A percentile compares a stretch with the other conserved stretches of the same genome.
Conservation (phyloP, 2,329 filamentous ascomycete genomes). For the Calonectria pseudoturangicola region DNA sequence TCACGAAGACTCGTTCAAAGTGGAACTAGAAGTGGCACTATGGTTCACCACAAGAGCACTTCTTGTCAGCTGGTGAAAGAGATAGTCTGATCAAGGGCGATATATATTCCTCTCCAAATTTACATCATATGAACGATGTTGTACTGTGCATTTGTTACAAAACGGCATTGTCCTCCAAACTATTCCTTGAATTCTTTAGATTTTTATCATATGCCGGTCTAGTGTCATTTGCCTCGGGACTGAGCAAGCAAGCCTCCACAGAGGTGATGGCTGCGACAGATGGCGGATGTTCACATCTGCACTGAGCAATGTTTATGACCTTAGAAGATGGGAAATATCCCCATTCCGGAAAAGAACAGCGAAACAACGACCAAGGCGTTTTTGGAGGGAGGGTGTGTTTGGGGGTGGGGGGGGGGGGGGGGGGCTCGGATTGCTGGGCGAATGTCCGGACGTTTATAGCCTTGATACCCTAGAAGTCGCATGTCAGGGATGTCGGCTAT, state of each 20-base stretch:
- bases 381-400: not conserved
- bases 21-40: not conserved
- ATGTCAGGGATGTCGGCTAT: slow-evolving; percentile 24
- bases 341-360: not conserved
- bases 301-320: not conserved
- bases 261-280: not conserved
- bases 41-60: not conserved
- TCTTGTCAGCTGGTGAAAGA: not conserved
- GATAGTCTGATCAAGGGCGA: not conserved
- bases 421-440: not conserved
- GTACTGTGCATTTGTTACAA: not conserved
- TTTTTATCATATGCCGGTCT: not conserved
- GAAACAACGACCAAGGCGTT: not conserved
- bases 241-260: not conserved
- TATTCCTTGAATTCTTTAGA: not conserved
- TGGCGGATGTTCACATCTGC: not conserved
- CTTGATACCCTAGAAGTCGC: not conserved
- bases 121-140: not conserved
- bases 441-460: not conserved
- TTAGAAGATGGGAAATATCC: not conserved
- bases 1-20: slow-evolving; percentile 30
- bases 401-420: not conserved
- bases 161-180: not conserved
- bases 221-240: not conserved
- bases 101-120: not conserved